Percentiles rank a stretch among this genome's conserved stretches.
Evolutionary conservation across 2,329 filamentous ascomycete genomes (phyloP).

Genomic region (Pseudocercospora ulei): DNA sequence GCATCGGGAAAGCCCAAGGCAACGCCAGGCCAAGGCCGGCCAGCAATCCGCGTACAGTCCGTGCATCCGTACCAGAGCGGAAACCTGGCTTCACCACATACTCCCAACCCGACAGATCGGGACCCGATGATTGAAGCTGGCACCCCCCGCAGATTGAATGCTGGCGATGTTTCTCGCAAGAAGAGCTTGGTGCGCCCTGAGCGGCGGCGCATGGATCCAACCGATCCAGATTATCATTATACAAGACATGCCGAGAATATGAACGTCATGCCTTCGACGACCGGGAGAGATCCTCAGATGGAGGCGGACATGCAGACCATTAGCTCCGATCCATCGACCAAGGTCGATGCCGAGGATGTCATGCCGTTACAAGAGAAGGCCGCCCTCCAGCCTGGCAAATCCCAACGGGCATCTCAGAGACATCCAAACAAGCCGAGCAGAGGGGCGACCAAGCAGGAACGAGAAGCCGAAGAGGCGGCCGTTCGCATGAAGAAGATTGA

Average conservation of each 20-base stretch:
- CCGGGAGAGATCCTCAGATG: conserved; percentile 77
- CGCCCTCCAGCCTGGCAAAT: conserved; percentile 18
- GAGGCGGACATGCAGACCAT: conserved; percentile 51
- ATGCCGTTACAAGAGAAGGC: conserved; percentile 35
- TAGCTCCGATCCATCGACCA: conserved; percentile 46
- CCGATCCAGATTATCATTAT: conserved; percentile 94
- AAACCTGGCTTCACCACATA: conserved; percentile 40
- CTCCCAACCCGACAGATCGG: conserved; percentile 38
- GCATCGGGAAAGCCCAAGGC: conserved; percentile 30
- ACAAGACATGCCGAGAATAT: conserved; percentile 90
- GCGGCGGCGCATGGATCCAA: conserved; percentile 69
- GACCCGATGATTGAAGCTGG: conserved; percentile 45
- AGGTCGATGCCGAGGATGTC: conserved; percentile 20
- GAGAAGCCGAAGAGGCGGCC: conserved; percentile 49
- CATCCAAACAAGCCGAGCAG: conserved; percentile 40
- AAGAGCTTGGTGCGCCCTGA: conserved; percentile 83
- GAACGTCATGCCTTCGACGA: conserved; percentile 79
- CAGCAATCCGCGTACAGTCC: conserved; percentile 18
- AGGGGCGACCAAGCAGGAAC: conserved; percentile 56
- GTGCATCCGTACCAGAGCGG: conserved; percentile 33
- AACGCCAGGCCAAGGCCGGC: conserved; percentile 26
- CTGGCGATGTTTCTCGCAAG: conserved; percentile 56
- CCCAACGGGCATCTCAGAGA: conserved; percentile 32
- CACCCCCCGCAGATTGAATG: conserved; percentile 36
- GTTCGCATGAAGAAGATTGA: conserved; percentile 46